phyloP scores from a whole-genome alignment of 495 filamentous ascomycete genomes.

The Podospora appendiculata region DNA sequence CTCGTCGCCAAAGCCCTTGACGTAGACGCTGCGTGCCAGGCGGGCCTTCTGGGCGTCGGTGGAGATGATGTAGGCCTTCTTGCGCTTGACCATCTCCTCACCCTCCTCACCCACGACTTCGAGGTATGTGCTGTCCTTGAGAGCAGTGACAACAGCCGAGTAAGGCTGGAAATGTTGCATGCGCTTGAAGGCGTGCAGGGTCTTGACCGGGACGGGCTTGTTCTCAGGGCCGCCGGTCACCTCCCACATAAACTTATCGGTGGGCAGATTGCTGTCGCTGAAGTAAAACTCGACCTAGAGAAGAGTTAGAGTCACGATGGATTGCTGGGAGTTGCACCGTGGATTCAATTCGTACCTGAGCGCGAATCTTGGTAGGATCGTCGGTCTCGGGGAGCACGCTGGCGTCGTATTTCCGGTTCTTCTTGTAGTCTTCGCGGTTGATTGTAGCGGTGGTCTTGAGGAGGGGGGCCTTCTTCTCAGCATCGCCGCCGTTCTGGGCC shows the following conservation, averaged over 20 bases:
- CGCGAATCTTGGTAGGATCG: conserved; percentile 61
- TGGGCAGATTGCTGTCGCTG: conserved; percentile 80
- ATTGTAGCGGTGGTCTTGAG: conserved; percentile 14
- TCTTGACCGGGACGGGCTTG: conserved; percentile 64
- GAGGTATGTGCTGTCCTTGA: conserved; percentile 63
- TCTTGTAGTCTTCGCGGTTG: conserved; percentile 16
- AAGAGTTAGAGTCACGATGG: conserved; percentile 8
- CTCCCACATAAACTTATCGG: conserved; percentile 77
- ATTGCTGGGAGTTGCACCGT: neutral
- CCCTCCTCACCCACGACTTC: conserved; percentile 54
- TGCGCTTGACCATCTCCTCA: conserved; percentile 63
- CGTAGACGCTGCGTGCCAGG: conserved; percentile 37
- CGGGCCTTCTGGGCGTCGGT: conserved; percentile 21
- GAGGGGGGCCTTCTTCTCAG: conserved; percentile 3
- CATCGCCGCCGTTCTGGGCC: neutral
- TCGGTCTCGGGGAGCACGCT: conserved; percentile 53
- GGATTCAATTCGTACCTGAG: conserved; percentile 9
- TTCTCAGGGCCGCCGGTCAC: conserved; percentile 70
- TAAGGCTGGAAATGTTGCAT: conserved; percentile 89
- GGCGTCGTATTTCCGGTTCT: conserved; percentile 59
- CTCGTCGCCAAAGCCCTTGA: conserved; percentile 87
- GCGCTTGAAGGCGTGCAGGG: conserved; percentile 79
- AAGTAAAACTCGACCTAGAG: conserved; percentile 94
- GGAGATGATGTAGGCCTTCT: conserved; percentile 47
- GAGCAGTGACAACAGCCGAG: conserved; percentile 69